phyloP scores from a whole-genome alignment of 2,329 filamentous ascomycete species.

The Claviceps maximensis region DNA sequence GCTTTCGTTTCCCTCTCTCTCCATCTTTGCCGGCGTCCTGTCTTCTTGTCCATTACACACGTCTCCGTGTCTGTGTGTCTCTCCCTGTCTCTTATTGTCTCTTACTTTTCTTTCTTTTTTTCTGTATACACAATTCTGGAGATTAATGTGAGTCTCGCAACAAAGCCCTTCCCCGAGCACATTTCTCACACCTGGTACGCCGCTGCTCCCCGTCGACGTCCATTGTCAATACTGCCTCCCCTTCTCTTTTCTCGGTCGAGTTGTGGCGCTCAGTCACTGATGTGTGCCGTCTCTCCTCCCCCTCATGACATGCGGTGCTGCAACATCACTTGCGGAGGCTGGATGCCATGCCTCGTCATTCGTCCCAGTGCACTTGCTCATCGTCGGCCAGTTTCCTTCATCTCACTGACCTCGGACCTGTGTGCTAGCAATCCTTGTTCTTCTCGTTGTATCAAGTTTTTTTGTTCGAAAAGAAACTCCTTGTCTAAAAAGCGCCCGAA shows the following conservation, averaged over 20 bases:
- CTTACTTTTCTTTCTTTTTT: background rate
- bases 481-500: background rate
- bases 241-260: background rate
- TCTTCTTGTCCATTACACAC: background rate
- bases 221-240: background rate
- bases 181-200: conserved; percentile 11
- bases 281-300: background rate
- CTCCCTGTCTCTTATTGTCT: background rate
- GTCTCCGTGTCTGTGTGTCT: background rate
- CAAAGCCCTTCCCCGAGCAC: conserved; percentile 10
- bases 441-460: background rate
- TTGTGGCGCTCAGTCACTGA: background rate
- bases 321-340: background rate
- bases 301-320: background rate
- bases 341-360: background rate
- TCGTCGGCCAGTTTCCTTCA: background rate
- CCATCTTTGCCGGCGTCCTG: background rate
- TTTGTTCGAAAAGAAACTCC: background rate
- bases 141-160: conserved; percentile 23
- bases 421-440: background rate
- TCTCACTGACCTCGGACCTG: background rate
- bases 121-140: conserved; percentile 10
- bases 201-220: background rate
- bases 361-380: background rate
- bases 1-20: background rate